These are phyloP conservation scores for Rhizoclosmatium sp. DNA, from an alignment of 192 early-diverging fungal species.

Conservation along the genomic window DNA sequence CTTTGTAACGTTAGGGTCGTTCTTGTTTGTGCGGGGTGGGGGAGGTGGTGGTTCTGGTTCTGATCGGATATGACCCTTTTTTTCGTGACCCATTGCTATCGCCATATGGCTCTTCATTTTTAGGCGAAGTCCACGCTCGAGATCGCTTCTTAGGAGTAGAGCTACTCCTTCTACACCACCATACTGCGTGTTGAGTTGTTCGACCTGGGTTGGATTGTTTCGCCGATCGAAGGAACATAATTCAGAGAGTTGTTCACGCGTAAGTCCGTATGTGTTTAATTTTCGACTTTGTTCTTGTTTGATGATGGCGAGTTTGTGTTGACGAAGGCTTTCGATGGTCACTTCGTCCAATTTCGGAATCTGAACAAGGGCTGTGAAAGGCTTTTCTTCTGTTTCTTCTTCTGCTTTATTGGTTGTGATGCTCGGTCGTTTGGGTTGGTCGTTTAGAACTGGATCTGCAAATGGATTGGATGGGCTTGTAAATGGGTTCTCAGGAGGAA, in stretches of 20 bases:
- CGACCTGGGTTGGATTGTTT: conserved; percentile 41
- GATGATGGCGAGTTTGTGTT: conserved; percentile 16
- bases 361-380: background rate
- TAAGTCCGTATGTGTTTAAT: conserved; percentile 37
- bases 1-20: background rate
- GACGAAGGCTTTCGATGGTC: conserved; percentile 17
- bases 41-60: background rate
- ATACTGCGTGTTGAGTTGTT: conserved; percentile 47
- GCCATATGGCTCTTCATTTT: conserved; percentile 28
- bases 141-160: conserved; percentile 47
- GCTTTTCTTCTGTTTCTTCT: too few species aligned
- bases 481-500: too few species aligned
- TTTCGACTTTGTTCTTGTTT: conserved; percentile 23
- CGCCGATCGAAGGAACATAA: conserved; percentile 62
- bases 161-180: conserved; percentile 63
- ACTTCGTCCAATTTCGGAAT: background rate
- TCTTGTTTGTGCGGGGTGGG: background rate
- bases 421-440: too few species aligned
- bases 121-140: conserved; percentile 52
- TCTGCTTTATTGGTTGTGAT: too few species aligned
- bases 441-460: too few species aligned
- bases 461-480: too few species aligned
- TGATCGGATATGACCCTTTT: background rate
- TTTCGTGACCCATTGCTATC: background rate
- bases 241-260: conserved; percentile 49